Base-by-base conservation (phyloP, 202 grass and related monocot species). In the Eragrostis tef region DNA sequence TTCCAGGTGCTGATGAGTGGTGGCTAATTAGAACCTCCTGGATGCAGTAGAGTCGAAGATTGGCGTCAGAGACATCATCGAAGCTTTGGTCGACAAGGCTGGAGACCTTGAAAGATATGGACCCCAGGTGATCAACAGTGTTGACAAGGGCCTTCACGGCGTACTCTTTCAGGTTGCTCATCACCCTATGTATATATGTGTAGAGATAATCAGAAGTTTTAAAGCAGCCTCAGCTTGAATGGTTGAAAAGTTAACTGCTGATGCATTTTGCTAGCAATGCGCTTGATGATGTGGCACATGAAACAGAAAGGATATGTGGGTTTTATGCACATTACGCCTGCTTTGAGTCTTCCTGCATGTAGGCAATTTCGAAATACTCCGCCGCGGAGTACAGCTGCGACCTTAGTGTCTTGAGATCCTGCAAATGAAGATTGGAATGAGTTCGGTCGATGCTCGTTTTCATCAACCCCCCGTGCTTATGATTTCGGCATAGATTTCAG, bases 121-220 rank as follows among this genome's bases (percentile, higher is more conserved):
- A 99, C 0, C 96, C 96, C 34, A 99, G 70, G 85, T 99, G 93
- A 84, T 99, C 96, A 16, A 95, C 90, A 0, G 90, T 99, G 44
- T 99, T 99, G 43, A 99, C 87, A 13, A 99, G 87, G 46, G 96
- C 96, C 83, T 93, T 95, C 64, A 93, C 81, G 6, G 93, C 75
- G 12, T 92, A 95, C 58, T 99, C 93, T 77, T 90, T 95, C n/a
- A 95, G 83, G 65, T 81, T 93, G 47, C 69, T 82, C 34, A 90
- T 74, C 78, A 99, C 89, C 81, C 96, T 99, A 68, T 29, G 67
- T 50, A 27, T 45, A 79, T 63, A 62, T 11, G 11, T 11, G 14
- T 42, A 15, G 2, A 60, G 9, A 44, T 21, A 12, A 47, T 68
- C 6, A 71, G 25, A 22, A 80, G 54, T 67, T 31, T 69, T 5